phyloP scores from a whole-genome alignment of 2,329 filamentous ascomycete genomes.

The Aureobasidium mangrovei region DNA sequence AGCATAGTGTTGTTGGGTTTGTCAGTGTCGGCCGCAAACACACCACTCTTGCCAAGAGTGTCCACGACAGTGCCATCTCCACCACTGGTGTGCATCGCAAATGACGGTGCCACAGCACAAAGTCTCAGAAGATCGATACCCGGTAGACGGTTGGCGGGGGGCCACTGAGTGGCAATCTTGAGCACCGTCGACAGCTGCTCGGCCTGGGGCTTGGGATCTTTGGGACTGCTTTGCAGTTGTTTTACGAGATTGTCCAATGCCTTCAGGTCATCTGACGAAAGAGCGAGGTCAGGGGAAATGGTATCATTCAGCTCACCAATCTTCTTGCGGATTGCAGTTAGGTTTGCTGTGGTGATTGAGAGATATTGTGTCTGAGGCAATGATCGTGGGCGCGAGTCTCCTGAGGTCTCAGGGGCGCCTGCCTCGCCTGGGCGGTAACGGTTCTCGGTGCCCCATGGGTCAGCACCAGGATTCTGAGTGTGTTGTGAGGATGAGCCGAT shows the following conservation, averaged over 20 bases:
- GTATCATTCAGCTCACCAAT: constrained; percentile 59
- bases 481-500: constrained; percentile 48
- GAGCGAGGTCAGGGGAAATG: constrained; percentile 8
- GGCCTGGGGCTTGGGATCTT: constrained; percentile 32
- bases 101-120: constrained; percentile 57
- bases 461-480: constrained; percentile 44
- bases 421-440: constrained; percentile 68
- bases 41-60: constrained; percentile 48
- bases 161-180: constrained; percentile 70
- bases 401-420: constrained; percentile 27
- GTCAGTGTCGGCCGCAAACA: constrained; percentile 47
- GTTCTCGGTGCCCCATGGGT: constrained; percentile 70
- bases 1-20: constrained; percentile 82
- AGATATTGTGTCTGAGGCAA: constrained; percentile 76
- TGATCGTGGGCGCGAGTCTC: constrained; percentile 45
- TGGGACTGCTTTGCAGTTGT: constrained; percentile 48
- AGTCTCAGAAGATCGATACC: constrained; percentile 83
- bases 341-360: constrained; percentile 64
- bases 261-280: constrained; percentile 47
- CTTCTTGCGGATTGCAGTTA: constrained; percentile 64
- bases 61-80: constrained; percentile 51
- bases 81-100: constrained; percentile 52
- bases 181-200: constrained; percentile 47
- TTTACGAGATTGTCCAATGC: constrained; percentile 53
- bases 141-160: constrained; percentile 68